These are phyloP conservation scores for Pythium rhizo-oryzae DNA, from an alignment of 352 stramenopile species.

Conservation along the genomic window DNA sequence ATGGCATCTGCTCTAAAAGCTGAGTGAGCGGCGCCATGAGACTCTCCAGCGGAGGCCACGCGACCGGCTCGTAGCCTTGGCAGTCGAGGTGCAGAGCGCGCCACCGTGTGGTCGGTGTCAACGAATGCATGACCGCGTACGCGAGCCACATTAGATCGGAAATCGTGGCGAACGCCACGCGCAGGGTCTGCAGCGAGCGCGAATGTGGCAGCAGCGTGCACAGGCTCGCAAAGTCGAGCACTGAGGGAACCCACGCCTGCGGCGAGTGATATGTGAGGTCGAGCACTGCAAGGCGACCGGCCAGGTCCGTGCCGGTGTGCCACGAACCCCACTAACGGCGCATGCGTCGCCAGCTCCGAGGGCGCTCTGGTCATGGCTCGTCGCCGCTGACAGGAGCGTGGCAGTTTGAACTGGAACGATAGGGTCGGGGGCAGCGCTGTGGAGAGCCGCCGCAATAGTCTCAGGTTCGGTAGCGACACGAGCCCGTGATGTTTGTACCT, in stretches of 20 bases:
- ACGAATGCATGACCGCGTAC: neutral
- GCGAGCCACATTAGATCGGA: constrained; percentile 4
- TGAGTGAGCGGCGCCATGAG: neutral
- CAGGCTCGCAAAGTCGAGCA: neutral
- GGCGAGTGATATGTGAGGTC: neutral
- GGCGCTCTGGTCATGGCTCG: neutral
- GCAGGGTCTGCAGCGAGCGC: neutral
- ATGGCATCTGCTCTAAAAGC: neutral
- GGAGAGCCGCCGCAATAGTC: neutral
- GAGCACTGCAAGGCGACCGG: neutral
- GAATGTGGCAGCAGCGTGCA: constrained; percentile 4
- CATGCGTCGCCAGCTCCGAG: neutral
- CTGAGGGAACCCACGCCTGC: neutral
- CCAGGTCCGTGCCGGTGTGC: neutral
- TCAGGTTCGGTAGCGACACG: neutral
- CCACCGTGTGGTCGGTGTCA: constrained; percentile 4
- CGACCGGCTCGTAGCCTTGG: neutral
- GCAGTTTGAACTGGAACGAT: neutral
- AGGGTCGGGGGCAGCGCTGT: neutral
- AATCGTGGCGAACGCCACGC: neutral
- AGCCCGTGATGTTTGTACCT: neutral
- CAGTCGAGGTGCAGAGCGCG: constrained; percentile 1
- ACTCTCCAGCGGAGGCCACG: neutral
- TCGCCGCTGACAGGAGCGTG: neutral
- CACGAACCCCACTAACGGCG: neutral